Conservation (phyloP, 2,329 filamentous ascomycete genomes). For the Chaetomiaceae sp. region DNA sequence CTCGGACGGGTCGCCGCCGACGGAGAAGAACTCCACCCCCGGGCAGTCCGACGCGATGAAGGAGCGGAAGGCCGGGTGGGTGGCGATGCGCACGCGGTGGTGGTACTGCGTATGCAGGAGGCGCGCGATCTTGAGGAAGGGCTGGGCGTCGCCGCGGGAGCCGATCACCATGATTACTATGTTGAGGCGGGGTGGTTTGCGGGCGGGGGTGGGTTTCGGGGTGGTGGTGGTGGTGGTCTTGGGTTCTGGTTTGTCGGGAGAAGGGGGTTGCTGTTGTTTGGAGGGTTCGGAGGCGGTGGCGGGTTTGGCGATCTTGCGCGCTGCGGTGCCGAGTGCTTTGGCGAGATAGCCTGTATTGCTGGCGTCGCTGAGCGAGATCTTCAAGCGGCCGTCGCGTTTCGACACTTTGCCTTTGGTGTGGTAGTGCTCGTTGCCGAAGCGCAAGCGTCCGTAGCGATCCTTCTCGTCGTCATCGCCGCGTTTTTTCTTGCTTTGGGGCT, state of each 20-base stretch:
- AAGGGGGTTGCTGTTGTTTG: background rate
- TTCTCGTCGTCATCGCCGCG: slow-evolving; percentile 9
- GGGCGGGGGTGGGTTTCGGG: background rate
- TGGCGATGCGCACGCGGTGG: slow-evolving; percentile 73
- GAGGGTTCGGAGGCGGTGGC: slow-evolving; percentile 17
- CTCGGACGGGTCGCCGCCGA: slow-evolving; percentile 74
- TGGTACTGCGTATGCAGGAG: slow-evolving; percentile 66
- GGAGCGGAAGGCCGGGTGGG: slow-evolving; percentile 71
- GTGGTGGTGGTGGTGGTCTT: background rate
- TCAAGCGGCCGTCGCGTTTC: slow-evolving; percentile 65
- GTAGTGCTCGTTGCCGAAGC: slow-evolving; percentile 60
- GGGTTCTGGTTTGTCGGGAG: background rate
- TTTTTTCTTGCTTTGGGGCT: background rate
- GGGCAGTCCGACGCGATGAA: slow-evolving; percentile 65
- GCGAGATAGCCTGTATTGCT: slow-evolving; percentile 67
- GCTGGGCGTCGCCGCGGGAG: slow-evolving; percentile 74
- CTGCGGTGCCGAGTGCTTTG: slow-evolving; percentile 64
- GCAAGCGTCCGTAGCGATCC: slow-evolving; percentile 50
- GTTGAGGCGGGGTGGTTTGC: slow-evolving; percentile 47
- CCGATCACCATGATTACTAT: slow-evolving; percentile 84
- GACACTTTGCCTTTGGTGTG: slow-evolving; percentile 60
- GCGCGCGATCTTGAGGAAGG: slow-evolving; percentile 71
- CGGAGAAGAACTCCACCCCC: slow-evolving; percentile 69
- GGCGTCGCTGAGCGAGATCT: slow-evolving; percentile 68
- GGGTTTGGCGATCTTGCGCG: slow-evolving; percentile 53